Base-by-base conservation (phyloP, 768 basidiomycete genomes). In the Grammothele lineata region DNA sequence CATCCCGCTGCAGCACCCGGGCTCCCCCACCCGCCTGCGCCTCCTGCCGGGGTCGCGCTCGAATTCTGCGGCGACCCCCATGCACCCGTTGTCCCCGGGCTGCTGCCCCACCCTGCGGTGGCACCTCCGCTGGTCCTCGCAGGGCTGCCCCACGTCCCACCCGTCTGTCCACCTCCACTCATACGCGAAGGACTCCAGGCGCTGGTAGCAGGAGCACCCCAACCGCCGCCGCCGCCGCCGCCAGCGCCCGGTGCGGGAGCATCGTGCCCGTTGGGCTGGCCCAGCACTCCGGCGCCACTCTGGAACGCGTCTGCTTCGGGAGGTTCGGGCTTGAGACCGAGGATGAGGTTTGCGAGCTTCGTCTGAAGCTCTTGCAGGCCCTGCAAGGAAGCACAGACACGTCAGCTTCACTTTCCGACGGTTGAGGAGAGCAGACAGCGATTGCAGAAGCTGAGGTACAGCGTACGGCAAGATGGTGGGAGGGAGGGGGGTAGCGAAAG, bases 291-390 rank as follows among this genome's bases (percentile, higher is more conserved):
- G 9, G 47, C 70, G 47, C 66, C 70, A 32, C 61, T 63, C 1
- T 71, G 59, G 14, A 80, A 63, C 47, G 72, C 66, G 48, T 83
- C 83, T 30, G 77, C 62, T 34, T 87, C 65, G 26, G 58, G 57
- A 3, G 58, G 53, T 24, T 58, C 62, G 5, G 59, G 37, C 25
- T 90, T 88, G 11, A 91, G 72, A 9, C 82, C 85, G 37, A 88
- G 74, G 42, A 88, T 83, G 44, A 92, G 72, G 54, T 84, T 87
- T 2, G 85, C 89, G 23, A 92, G 70, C 61, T 92, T 92, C 32
- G 78, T 80, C 62, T 89, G 87, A 11, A 92, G 73, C 64, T 88
- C 85, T 26, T 78, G 74, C 18, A 92, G 73, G 38, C 89, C 89
- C 85, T 91, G 55, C 21, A 40, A 38, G 23, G 15, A 35, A 18